Evolutionary conservation across 305 asterid genomes (phyloP).

Genomic region (Fraxinus angustifolia): DNA sequence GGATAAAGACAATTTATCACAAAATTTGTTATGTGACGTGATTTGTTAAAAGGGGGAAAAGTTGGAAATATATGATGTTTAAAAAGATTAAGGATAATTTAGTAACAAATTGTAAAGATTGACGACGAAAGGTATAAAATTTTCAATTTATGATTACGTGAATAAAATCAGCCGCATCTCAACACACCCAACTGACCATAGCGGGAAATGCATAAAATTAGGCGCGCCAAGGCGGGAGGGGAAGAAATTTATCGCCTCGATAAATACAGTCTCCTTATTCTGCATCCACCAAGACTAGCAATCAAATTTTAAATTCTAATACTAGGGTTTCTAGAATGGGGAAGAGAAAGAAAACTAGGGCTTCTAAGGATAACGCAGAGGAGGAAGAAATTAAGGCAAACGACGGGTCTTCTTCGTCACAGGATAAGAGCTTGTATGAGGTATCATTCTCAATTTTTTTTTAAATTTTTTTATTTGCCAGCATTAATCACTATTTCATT

Average conservation of each 20-base stretch:
- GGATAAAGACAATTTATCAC: neutral
- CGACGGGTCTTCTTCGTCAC: slow-evolving; percentile 45
- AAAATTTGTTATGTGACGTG: neutral
- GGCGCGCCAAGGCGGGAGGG: slow-evolving; percentile 64
- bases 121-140: neutral
- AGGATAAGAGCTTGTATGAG: slow-evolving; percentile 64
- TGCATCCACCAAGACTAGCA: neutral
- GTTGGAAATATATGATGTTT: neutral
- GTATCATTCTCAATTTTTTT: slow-evolving; percentile 22
- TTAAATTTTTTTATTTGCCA: neutral
- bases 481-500: neutral
- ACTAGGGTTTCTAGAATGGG: slow-evolving; percentile 49
- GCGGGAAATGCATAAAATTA: slow-evolving; percentile 8
- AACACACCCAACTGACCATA: neutral
- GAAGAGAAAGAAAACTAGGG: slow-evolving; percentile 57
- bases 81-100: too few species aligned
- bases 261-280: slow-evolving; percentile 6
- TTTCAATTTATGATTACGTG: too few species aligned
- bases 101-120: neutral
- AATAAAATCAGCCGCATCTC: neutral
- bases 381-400: slow-evolving; percentile 42
- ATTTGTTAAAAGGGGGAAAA: neutral
- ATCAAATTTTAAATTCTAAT: neutral
- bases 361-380: slow-evolving; percentile 46
- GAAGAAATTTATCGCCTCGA: slow-evolving; percentile 30